Evolutionary conservation across 768 basidiomycete genomes (phyloP), one percentile per base, ranked within the genome.

Genomic region (Mycena vitilis): DNA sequence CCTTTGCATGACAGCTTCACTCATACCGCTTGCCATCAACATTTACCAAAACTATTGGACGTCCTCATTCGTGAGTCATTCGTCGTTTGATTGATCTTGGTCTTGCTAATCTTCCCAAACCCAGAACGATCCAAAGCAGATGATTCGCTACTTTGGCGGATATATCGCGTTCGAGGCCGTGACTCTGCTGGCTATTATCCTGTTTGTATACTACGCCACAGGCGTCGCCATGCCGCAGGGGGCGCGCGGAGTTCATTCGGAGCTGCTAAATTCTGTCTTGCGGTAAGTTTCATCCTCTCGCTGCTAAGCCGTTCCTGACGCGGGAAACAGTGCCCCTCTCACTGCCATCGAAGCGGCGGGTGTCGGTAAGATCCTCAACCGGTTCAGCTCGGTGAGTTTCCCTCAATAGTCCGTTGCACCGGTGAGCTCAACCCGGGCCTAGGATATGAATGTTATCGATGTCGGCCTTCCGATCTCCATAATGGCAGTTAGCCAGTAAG

Each of bases 301-400:
- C 30, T 3, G 30, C 30, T 2, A 30, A 30, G 2, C 30, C 30
- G 30, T 30, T 30, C 30, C 30, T 30, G 30, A 30, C 30, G 30
- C 30, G 30, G 16, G 11, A 16, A 16, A 30, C n/a, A 63, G 62
- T 8, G 62, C 62, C 2, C 62, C 62, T 5, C 54, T 63, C 52
- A 63, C 62, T 12, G 53, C 47, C 13, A 44, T 63, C 23, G 62
- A 63, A 45, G 53, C 62, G 5, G 42, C 62, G 11, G 62, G 62
- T 25, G 44, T 63, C 20, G 62, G 62, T 2, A 63, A 63, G 53
- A 45, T 63, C 16, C 30, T 63, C 11, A 63, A 63, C 38, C 62
- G 62, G n/a, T 63, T 63, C 53, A 63, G 36, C 52, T 63, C 62
- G 7, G 62, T 63, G 53, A 8, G 62, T 63, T 38, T n/a, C n/a